phyloP scores from a whole-genome alignment of 2,329 filamentous ascomycete genomes.

The Plectosphaerella sp. region DNA sequence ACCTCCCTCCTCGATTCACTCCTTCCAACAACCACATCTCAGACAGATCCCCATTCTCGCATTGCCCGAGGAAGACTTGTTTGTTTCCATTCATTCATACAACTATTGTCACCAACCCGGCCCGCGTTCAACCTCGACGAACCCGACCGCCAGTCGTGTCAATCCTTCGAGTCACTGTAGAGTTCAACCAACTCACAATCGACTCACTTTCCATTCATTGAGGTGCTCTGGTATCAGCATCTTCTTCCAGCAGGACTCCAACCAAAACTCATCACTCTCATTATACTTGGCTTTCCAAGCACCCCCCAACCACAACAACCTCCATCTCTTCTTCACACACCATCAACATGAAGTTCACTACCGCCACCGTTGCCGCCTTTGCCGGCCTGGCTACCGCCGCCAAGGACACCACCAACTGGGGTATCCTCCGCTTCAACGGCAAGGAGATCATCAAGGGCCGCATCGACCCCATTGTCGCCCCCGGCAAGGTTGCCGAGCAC shows the following conservation, averaged over 20 bases:
- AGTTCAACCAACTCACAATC: not conserved
- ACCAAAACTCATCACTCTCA: too few relatives aligned
- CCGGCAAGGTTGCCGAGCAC: conserved; percentile 55
- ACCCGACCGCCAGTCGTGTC: not conserved
- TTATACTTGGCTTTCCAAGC: too few relatives aligned
- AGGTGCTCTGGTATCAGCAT: not conserved
- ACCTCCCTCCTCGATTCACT: not conserved
- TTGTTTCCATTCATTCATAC: not conserved
- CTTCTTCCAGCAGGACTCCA: not conserved
- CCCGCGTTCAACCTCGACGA: not conserved
- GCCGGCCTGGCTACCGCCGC: conserved; percentile 29
- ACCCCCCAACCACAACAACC: not conserved
- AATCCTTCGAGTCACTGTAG: not conserved
- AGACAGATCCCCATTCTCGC: not conserved
- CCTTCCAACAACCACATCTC: not conserved
- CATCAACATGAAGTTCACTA: conserved; percentile 24
- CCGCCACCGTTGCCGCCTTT: conserved; percentile 21
- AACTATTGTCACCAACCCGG: not conserved
- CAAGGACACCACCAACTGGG: conserved; percentile 46
- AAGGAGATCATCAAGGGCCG: conserved; percentile 58
- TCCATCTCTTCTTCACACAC: not conserved
- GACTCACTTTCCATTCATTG: not conserved
- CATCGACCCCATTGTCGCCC: conserved; percentile 64
- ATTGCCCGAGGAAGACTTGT: not conserved
- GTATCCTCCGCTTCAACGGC: conserved; percentile 68